Conservation (phyloP, 192 early-diverging fungal species). For the Coemansia sp. region DNA sequence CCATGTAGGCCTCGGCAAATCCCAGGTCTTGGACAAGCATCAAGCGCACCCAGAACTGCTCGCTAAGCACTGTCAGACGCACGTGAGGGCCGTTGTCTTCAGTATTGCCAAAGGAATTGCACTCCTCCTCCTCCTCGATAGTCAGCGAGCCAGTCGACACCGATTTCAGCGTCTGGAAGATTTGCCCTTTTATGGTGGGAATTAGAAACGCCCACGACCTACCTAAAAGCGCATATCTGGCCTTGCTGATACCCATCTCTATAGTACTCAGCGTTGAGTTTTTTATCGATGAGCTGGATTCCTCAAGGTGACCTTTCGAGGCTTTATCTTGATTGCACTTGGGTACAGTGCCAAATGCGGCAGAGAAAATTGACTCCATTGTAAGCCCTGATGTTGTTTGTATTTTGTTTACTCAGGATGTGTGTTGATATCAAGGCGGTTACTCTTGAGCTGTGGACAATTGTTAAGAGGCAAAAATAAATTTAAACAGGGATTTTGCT, state of each 20-base stretch:
- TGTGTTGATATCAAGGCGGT: not conserved
- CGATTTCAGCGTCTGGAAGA: slow-evolving; percentile 28
- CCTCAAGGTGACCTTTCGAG: not conserved
- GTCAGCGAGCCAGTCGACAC: slow-evolving; percentile 42
- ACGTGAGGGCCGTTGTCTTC: slow-evolving; percentile 33
- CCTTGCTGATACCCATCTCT: slow-evolving; percentile 18
- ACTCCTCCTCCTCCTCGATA: slow-evolving; percentile 31
- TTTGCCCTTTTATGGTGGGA: slow-evolving; percentile 22
- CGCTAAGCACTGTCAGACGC: slow-evolving; percentile 54
- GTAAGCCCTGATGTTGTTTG: not conserved
- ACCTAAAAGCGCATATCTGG: slow-evolving; percentile 10
- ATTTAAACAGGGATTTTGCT: not conserved
- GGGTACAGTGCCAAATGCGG: not conserved
- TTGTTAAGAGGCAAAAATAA: not conserved
- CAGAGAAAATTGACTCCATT: slow-evolving; percentile 18
- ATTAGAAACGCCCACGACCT: slow-evolving; percentile 14
- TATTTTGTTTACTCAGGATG: not conserved
- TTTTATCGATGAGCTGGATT: not conserved
- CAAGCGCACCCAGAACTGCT: slow-evolving; percentile 65
- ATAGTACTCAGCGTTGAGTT: slow-evolving; percentile 5
- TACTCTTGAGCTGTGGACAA: not conserved
- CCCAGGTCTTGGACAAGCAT: slow-evolving; percentile 55
- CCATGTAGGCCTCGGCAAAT: slow-evolving; percentile 73
- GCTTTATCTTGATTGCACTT: not conserved
- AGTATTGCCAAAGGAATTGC: slow-evolving; percentile 49